Base-by-base conservation (phyloP, 2,329 filamentous ascomycete species). In the Xylaria sp. region DNA sequence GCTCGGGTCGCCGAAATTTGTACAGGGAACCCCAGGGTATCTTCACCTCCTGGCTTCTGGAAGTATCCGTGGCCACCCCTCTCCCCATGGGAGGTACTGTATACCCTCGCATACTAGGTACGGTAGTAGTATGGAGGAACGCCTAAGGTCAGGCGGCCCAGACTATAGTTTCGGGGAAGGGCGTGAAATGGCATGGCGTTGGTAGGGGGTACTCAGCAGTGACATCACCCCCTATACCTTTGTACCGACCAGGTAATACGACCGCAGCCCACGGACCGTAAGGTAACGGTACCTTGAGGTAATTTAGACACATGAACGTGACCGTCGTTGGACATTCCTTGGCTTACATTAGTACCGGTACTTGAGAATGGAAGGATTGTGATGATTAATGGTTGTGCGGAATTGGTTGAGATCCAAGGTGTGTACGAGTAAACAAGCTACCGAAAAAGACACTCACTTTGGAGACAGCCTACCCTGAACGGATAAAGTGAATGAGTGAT, bases 1-100 rank as follows among this genome's bases (percentile, higher is more conserved):
- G 57, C 54, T 55, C 57, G 42, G 58, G 54, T 62, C 47, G 52
- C 51, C 52, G 54, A 37, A 42, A 8, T 59, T 52, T 54, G 39
- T 48, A 52, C 54, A 59, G 37, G 51, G 57, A 57, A 46, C 39
- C 42, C 13, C 23, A 16, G 35, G 42, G 42, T 37, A 34, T 52
- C 23, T 52, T 53, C 23, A 30, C 23, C 23, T 30, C 23, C 19
- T 57, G 18, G 46, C 42, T 46, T 46, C 11, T 16, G 5, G 42
- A 46, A 46, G 11, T 42, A 3, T 10, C 37, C 37, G 11, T 42
- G 37, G 37, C 37, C 8, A 13, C 37, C 11, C 37, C 37, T 42
- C 8, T 30, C 23, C 23, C 23, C 23, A 30, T 30, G 23, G 23
- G 23, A 30, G 8, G 37, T 42, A 42, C 37, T 42, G 37, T 13